Evolutionary conservation across 1,139 yeast species (phyloP), one percentile per base, ranked within the genome.

Genomic region (Saccharomyces pastorianus): DNA sequence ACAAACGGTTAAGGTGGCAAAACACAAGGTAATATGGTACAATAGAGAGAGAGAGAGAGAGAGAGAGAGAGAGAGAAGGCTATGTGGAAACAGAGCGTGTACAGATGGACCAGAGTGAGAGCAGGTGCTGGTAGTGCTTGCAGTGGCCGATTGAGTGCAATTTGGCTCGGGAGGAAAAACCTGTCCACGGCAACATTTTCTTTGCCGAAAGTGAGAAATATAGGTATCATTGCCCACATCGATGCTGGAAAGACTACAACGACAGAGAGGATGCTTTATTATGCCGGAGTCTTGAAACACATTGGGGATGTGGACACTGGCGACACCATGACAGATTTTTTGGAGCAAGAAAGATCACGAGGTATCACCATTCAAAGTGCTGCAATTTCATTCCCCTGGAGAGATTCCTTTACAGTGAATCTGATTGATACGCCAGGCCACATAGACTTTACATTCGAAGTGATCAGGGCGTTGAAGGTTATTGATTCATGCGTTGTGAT

Each of bases 341-440:
- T 93, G 46, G 90, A 95, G 0, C 90, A 95, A 46, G 99, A 93
- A 66, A 77, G 96, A 54, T 86, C 85, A 56, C 76, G 99, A 58
- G 99, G 99, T 1, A 93, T 93, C 58, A 93, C 99, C 0, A 93
- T 93, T 63, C 96, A 91, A 64, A 87, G 95, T 70, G 99, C 99
- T 0, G 98, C 99, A 0, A 90, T 91, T 48, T 83, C 97, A 0
- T 80, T 95, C 56, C 85, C 89, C 41, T 93, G 99, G 98, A 47
- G 44, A 17, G 62, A 64, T 23, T 71, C 73, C 17, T 81, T 83
- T 63, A 82, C 82, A 60, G 83, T 95, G 64, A 93, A 93, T 67
- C 76, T 93, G 53, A 89, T 93, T 26, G 99, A 93, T 67, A 91
- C 99, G 0, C 99, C 99, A 1, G 99, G 99, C 0, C 99, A 93